Evolutionary conservation across 805 yeast species (phyloP).

Genomic region (Saccharomycopsis amapae): DNA sequence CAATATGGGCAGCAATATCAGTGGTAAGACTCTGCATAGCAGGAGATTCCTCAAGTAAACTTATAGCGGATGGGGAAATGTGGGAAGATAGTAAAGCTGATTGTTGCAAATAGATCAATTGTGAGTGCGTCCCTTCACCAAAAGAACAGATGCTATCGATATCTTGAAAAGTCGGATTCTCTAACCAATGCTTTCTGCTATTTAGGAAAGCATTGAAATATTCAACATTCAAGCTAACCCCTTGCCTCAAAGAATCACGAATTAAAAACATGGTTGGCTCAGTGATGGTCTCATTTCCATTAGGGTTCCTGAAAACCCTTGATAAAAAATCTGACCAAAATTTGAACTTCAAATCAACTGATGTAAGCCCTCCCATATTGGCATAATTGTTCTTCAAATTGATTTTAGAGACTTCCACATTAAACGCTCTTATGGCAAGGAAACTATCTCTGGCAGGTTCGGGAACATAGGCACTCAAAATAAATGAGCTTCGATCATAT

Average conservation of each 20-base stretch:
- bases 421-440: slow-evolving; percentile 58
- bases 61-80: slow-evolving; percentile 48
- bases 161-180: slow-evolving; percentile 38
- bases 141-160: slow-evolving; percentile 58
- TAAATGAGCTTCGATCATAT: slow-evolving; percentile 55
- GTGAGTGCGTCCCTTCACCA: slow-evolving; percentile 78
- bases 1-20: slow-evolving; percentile 71
- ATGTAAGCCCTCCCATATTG: slow-evolving; percentile 23
- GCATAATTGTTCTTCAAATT: slow-evolving; percentile 30
- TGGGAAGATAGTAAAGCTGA: slow-evolving; percentile 49
- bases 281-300: slow-evolving; percentile 33
- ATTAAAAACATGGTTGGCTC: slow-evolving; percentile 63
- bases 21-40: slow-evolving; percentile 38
- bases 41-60: slow-evolving; percentile 40
- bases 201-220: slow-evolving; percentile 54
- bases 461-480: slow-evolving; percentile 66
- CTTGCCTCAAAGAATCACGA: slow-evolving; percentile 43
- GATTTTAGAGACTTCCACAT: slow-evolving; percentile 53
- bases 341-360: slow-evolving; percentile 46
- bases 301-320: slow-evolving; percentile 35
- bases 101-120: slow-evolving; percentile 60
- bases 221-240: slow-evolving; percentile 43
- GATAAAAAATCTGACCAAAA: slow-evolving; percentile 66
- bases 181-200: slow-evolving; percentile 48
- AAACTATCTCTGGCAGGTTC: slow-evolving; percentile 53